These are phyloP conservation scores for Flaveria trinervia DNA, from an alignment of 129 eudicot species.

Conservation along the genomic window DNA sequence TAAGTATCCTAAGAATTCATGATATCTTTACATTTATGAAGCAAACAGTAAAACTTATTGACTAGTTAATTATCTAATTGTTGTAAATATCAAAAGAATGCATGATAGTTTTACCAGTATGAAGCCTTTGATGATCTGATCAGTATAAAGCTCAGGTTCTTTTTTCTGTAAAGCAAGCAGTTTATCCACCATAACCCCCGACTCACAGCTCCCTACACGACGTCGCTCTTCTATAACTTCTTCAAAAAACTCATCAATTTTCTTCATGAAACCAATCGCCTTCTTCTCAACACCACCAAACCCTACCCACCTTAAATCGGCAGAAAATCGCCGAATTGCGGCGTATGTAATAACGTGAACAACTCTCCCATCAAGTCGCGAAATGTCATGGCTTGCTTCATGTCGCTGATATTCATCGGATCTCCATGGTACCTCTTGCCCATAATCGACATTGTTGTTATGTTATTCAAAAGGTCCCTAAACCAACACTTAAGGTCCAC, in stretches of 20 bases:
- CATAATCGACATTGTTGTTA: conserved; percentile 36
- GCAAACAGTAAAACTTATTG: not conserved
- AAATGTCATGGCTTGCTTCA: conserved; percentile 6
- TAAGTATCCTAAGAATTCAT: not conserved
- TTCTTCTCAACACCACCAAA: conserved; percentile 34
- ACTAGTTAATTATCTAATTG: no score
- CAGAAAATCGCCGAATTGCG: conserved; percentile 40
- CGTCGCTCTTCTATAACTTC: conserved; percentile 38
- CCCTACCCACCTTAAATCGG: conserved; percentile 46
- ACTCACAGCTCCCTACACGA: not conserved
- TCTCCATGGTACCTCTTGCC: conserved; percentile 41
- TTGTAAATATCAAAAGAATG: not conserved
- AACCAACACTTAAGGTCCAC: conserved; percentile 32
- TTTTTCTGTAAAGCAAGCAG: conserved; percentile 44
- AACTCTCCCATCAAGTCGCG: conserved; percentile 18
- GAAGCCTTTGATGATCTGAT: conserved; percentile 48
- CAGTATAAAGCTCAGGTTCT: conserved; percentile 48
- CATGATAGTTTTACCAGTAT: conserved; percentile 28
- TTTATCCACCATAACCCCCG: conserved; percentile 41
- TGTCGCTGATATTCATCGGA: not conserved
- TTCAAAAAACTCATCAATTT: conserved; percentile 41
- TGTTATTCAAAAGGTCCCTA: conserved; percentile 29
- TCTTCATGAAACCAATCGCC: conserved; percentile 23
- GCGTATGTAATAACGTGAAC: conserved; percentile 23
- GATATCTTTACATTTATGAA: conserved; percentile 30